Base-by-base conservation (phyloP, 495 filamentous ascomycete genomes). In the Penicillium verhagenii region DNA sequence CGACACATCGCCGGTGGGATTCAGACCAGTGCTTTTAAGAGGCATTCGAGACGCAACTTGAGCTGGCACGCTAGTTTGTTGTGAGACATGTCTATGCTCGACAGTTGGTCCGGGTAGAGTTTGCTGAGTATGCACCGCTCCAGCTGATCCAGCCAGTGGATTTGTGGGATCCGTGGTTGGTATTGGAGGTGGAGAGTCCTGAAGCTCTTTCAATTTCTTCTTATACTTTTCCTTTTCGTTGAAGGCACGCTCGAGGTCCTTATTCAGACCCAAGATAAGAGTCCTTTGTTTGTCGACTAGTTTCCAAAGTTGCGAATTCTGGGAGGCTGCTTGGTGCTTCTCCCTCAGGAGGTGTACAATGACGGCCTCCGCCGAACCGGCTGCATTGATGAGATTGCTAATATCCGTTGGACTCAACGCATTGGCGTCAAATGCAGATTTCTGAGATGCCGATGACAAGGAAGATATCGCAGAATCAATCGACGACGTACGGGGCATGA, bases 141-240 rank as follows among this genome's bases (percentile, higher is more conserved):
- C 39, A 23, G 19, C 14, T 38, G 35, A n/a, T 45, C 46, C 21
- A 40, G 46, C 18, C 4, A 6, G 42, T 50, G 42, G 59, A 47
- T 62, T 53, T 10, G 52, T 54, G 26, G 60, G 39, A n/a, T 59
- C 68, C 14, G 61, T 39, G 3, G 54, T 51, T n/a, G 84, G 78
- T 10, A 84, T 47, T 13, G 79, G 78, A 26, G 82, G 77, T 25
- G 71, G 55, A 40, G 77, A 64, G 24, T 67, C 77, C 56, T 87
- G 67, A 50, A 85, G 73, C 44, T 96, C 91, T 68, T 95, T 96
- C 13, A 95, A 60, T 70, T 92, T 95, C 72, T 90, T 92, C 54
- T 87, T 83, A 68, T 97, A 98, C 54, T 87, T 85, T 42, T 97
- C 94, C 69, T 97, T 97, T 58, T 97, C 94, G 66, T 96, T 96